Base-by-base conservation (phyloP, 2,329 filamentous ascomycete genomes). In the Blumeria hordei region DNA sequence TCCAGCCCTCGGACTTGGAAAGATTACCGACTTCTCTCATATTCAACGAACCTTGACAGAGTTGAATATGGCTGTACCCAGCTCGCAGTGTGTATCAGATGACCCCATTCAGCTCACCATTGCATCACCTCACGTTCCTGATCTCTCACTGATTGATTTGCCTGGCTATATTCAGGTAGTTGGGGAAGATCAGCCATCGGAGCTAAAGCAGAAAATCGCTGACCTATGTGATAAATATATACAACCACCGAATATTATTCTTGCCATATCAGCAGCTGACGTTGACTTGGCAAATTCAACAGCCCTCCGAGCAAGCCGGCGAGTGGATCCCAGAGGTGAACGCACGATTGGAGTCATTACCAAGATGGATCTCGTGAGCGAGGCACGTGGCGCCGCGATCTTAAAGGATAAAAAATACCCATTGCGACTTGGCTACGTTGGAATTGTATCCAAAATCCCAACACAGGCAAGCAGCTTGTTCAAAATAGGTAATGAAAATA, bases 161-260 rank as follows among this genome's bases (percentile, higher is more conserved):
- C 92, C 92, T 0, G 92, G 92, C 5, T 98, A 98, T 66, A 98
- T 98, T 55, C 93, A 98, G 65, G 88, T 98, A 35, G 83, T 86
- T 11, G 88, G 88, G 12, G 80, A 87, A 54, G 87, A 94, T 62
- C 92, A 98, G 64, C 92, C 92, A 0, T 71, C 83, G 3, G 83
- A 95, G 67, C 72, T 98, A 55, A 96, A 96, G 69, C 85, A 93
- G 64, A 95, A 93, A 70, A 98, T 98, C 59, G 78, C 85, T 2
- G 88, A 95, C 63, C 78, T 98, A 11, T 98, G 92, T 66, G 92
- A 98, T 68, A 96, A 94, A 70, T 98, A 98, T 64, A 98, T 98
- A 54, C 86, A 94, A 65, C 72, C 88, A 6, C 92, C 93, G 0
- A 98, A 98, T 64, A 83, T 98, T 61, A 95, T 98, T 58, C 74